A percentile compares a stretch with the other conserved stretches of the same genome.
Conservation (phyloP, 2,329 filamentous ascomycete species). For the Aureobasidium lini region DNA sequence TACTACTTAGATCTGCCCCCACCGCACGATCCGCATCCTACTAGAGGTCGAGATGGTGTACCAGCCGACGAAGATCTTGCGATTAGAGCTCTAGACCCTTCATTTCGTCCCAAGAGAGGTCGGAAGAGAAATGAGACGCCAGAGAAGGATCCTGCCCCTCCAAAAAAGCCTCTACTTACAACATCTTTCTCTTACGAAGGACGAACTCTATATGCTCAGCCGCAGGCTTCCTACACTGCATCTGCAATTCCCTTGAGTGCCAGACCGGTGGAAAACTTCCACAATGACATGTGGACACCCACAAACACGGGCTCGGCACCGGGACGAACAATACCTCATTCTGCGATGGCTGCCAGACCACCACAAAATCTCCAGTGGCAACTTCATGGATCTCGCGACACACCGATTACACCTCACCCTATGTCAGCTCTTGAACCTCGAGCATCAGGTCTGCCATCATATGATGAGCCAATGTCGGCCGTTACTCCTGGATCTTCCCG, state of each 20-base stretch:
- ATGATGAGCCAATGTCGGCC: conserved; percentile 63
- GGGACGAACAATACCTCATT: conserved; percentile 32
- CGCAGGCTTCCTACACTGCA: conserved; percentile 43
- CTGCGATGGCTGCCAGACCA: conserved; percentile 34
- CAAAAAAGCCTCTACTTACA: conserved; percentile 19
- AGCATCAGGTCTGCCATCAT: conserved; percentile 38
- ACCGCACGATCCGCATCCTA: conserved; percentile 53
- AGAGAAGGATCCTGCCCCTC: conserved; percentile 11
- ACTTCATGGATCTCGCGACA: conserved; percentile 19
- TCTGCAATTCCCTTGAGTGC: conserved; percentile 47
- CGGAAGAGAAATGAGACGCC: conserved; percentile 37
- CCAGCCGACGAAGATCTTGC: conserved; percentile 82
- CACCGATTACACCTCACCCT: conserved; percentile 53
- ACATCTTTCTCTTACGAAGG: conserved; percentile 11
- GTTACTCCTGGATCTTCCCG: conserved; percentile 53
- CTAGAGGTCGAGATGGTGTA: conserved; percentile 70
- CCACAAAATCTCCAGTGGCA: conserved; percentile 32
- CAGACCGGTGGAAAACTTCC: conserved; percentile 46
- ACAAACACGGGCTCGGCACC: conserved; percentile 32
- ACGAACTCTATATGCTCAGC: conserved; percentile 22
- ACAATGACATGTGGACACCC: conserved; percentile 43
- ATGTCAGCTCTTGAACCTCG: conserved; percentile 69
- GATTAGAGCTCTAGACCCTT: conserved; percentile 72
- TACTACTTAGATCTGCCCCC: conserved; percentile 74
- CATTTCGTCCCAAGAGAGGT: conserved; percentile 57